Evolutionary conservation across 352 stramenopile genomes (phyloP).

Genomic region (Globisporangium lucens): DNA sequence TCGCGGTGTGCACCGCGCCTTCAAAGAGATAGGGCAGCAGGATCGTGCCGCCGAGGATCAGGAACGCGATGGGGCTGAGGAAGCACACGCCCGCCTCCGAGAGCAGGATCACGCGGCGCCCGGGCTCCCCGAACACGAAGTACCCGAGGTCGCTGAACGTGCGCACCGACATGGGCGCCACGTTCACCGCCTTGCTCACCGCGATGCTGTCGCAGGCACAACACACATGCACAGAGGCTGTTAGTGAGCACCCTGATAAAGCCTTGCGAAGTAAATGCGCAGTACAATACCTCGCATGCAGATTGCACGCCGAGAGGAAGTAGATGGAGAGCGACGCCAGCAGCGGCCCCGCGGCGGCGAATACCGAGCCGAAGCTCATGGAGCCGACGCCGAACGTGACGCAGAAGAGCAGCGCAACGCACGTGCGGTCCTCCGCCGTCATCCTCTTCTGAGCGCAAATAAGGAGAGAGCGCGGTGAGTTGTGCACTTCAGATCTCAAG

Average conservation of each 20-base stretch:
- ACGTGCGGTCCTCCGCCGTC: slow-evolving; percentile 47
- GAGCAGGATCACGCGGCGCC: slow-evolving; percentile 44
- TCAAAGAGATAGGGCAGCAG: slow-evolving; percentile 53
- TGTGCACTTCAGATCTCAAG: too few relatives aligned
- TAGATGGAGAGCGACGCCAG: slow-evolving; percentile 61
- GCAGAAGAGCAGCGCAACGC: slow-evolving; percentile 68
- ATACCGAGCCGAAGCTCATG: slow-evolving; percentile 71
- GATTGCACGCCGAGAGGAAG: slow-evolving; percentile 76
- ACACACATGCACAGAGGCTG: neutral
- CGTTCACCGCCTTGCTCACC: slow-evolving; percentile 54
- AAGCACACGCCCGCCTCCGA: slow-evolving; percentile 62
- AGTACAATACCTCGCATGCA: slow-evolving; percentile 46
- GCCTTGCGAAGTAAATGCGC: too few relatives aligned
- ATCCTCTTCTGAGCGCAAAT: neutral
- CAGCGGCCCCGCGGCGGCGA: slow-evolving; percentile 51
- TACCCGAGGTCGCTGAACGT: slow-evolving; percentile 74
- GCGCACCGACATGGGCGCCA: slow-evolving; percentile 49
- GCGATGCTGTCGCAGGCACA: slow-evolving; percentile 33
- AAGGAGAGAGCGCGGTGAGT: too few relatives aligned
- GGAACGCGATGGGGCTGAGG: slow-evolving; percentile 66
- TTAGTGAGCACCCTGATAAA: too few relatives aligned
- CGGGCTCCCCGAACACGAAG: slow-evolving; percentile 50
- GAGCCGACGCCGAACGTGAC: slow-evolving; percentile 70
- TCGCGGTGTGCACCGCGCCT: slow-evolving; percentile 28
- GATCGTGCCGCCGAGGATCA: slow-evolving; percentile 62